phyloP scores from a whole-genome alignment of 345 rosid genomes.

The Moringa oleifera region DNA sequence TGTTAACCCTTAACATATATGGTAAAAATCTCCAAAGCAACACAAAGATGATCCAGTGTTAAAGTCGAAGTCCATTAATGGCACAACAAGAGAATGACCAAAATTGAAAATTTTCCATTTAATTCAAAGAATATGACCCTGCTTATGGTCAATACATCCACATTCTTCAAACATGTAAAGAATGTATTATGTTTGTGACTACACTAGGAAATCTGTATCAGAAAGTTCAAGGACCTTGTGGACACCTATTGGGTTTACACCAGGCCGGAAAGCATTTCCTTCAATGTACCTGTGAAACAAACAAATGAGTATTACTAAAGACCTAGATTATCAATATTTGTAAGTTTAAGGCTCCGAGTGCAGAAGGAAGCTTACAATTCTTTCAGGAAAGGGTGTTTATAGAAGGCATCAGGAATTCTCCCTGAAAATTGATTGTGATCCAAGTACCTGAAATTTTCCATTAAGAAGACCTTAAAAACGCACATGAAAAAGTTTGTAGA shows the following conservation, averaged over 20 bases:
- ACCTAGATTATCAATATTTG: neutral
- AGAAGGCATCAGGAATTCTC: slow-evolving; percentile 59
- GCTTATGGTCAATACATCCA: neutral
- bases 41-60: too few species aligned
- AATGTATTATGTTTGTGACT: slow-evolving; percentile 15
- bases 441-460: slow-evolving; percentile 52
- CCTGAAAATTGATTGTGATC: slow-evolving; percentile 81
- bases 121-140: slow-evolving; percentile 9
- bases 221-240: slow-evolving; percentile 68
- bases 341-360: neutral
- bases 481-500: neutral
- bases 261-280: slow-evolving; percentile 66
- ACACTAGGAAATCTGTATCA: slow-evolving; percentile 50
- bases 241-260: slow-evolving; percentile 56
- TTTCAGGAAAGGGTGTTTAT: slow-evolving; percentile 58
- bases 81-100: slow-evolving; percentile 1
- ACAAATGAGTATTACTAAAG: neutral
- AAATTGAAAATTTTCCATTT: slow-evolving; percentile 3
- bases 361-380: slow-evolving; percentile 52
- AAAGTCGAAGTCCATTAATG: neutral
- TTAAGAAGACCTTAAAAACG: neutral
- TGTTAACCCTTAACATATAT: too few species aligned
- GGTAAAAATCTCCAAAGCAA: too few species aligned
- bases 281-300: slow-evolving; percentile 59
- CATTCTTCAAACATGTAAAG: slow-evolving; percentile 2